Evolutionary conservation across 1,284 basidiomycete genomes (phyloP).

Genomic region (Ceratobasidium sp.): DNA sequence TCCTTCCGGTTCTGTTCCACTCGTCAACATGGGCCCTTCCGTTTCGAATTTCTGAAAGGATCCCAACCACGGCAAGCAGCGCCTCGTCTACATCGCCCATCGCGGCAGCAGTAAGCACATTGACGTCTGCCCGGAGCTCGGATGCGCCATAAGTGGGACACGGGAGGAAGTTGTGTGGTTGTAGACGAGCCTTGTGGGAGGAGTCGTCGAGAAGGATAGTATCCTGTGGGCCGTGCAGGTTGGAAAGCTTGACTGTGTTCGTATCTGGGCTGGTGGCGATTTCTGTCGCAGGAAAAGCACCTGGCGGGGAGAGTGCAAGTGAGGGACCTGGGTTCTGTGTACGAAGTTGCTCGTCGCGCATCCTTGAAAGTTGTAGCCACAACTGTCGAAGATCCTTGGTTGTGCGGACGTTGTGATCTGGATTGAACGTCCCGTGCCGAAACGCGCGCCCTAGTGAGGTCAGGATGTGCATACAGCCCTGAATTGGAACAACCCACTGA

Average conservation of each 20-base stretch:
- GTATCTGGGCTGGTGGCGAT: not conserved
- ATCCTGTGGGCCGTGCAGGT: conserved; percentile 14
- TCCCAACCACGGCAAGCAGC: conserved; percentile 29
- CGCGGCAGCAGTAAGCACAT: not conserved
- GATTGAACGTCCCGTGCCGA: conserved; percentile 27
- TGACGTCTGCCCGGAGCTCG: conserved; percentile 17
- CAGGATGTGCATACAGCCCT: not conserved
- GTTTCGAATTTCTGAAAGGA: conserved; percentile 22
- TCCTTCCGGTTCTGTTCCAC: conserved; percentile 4
- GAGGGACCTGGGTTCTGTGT: not conserved
- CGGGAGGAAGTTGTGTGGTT: conserved; percentile 14
- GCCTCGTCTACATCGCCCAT: conserved; percentile 26
- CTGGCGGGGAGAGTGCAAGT: not conserved
- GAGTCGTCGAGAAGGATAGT: conserved; percentile 33
- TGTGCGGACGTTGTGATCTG: conserved; percentile 32
- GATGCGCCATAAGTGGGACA: conserved; percentile 10
- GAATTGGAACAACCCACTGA: conserved; percentile 9
- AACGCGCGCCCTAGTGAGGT: conserved; percentile 11
- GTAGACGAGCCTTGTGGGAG: conserved; percentile 22
- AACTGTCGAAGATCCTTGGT: conserved; percentile 29
- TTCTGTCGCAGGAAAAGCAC: not conserved
- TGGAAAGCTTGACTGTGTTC: not conserved
- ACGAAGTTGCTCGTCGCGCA: conserved; percentile 15
- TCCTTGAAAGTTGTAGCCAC: conserved; percentile 2
- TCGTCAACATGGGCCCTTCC: not conserved